phyloP scores from a whole-genome alignment of 257 asterid genomes.

The Solanum pennellii region DNA sequence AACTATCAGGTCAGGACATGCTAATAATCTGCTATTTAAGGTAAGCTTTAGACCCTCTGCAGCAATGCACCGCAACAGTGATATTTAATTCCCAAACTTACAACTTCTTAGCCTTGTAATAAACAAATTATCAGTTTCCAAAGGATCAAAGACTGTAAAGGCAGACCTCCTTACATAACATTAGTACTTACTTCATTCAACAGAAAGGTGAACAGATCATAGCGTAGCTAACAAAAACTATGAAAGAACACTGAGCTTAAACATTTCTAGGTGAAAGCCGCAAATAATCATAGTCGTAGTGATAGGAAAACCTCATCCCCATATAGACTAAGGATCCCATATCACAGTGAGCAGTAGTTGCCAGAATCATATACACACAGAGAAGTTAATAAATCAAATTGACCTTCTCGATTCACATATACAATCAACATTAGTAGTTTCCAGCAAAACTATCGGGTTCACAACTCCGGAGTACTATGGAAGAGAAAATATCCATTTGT shows the following conservation, averaged over 20 bases:
- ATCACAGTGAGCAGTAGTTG: background rate
- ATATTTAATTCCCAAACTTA: background rate
- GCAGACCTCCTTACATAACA: background rate
- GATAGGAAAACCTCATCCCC: background rate
- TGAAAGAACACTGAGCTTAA: background rate
- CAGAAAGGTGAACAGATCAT: background rate
- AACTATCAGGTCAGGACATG: background rate
- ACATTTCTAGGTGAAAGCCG: background rate
- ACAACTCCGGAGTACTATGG: background rate
- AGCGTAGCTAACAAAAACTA: background rate
- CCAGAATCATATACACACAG: background rate
- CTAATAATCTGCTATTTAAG: background rate
- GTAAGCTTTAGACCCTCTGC: background rate
- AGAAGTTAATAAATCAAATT: background rate
- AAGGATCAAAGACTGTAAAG: background rate
- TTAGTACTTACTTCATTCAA: background rate
- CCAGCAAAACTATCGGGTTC: background rate
- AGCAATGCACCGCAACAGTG: background rate
- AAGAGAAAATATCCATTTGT: background rate
- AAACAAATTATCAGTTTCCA: background rate
- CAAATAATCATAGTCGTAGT: background rate
- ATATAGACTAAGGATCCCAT: background rate
- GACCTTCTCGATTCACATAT: background rate
- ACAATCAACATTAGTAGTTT: background rate
- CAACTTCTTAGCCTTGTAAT: background rate